These are phyloP conservation scores for Vigna angularis DNA, from an alignment of 306 rosid genomes.

Conservation along the genomic window DNA sequence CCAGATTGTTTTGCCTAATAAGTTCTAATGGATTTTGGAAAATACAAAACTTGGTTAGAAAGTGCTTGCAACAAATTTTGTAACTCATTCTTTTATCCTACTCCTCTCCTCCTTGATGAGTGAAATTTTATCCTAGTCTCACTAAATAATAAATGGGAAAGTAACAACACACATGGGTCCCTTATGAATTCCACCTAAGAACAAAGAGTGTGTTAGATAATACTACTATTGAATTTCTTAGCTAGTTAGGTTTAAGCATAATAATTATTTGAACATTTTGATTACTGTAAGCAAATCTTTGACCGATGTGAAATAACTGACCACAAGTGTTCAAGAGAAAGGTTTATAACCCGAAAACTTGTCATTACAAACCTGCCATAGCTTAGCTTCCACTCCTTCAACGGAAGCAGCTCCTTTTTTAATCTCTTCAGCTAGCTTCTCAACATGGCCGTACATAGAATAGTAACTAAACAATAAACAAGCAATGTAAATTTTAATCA, in stretches of 20 bases:
- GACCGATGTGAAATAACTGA: conserved; percentile 13
- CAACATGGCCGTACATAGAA: conserved; percentile 94
- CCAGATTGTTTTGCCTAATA: not conserved
- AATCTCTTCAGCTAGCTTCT: conserved; percentile 87
- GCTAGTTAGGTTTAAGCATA: conserved; percentile 11
- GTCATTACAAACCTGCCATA: conserved; percentile 81
- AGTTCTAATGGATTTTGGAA: not conserved
- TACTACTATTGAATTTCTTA: not conserved
- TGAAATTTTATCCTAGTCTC: not conserved
- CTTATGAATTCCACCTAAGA: not conserved
- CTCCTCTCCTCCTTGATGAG: not conserved
- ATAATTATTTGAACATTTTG: conserved; percentile 21
- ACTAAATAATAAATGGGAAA: conserved; percentile 1
- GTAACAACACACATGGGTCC: not conserved
- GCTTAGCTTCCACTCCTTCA: conserved; percentile 88
- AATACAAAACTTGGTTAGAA: not conserved
- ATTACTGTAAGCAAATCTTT: conserved; percentile 2
- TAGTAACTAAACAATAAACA: conserved; percentile 69
- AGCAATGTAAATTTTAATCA: conserved; percentile 36
- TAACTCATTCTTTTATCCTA: not conserved
- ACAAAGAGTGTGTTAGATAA: not conserved
- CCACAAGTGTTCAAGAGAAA: not conserved
- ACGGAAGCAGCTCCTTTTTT: conserved; percentile 89
- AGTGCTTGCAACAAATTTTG: not conserved
- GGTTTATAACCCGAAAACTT: conserved; percentile 2